A percentile compares a stretch with the other conserved stretches of the same genome.
These are phyloP conservation scores for Metschnikowia hibisci DNA, from an alignment of 805 yeast species.

Conservation along the genomic window DNA sequence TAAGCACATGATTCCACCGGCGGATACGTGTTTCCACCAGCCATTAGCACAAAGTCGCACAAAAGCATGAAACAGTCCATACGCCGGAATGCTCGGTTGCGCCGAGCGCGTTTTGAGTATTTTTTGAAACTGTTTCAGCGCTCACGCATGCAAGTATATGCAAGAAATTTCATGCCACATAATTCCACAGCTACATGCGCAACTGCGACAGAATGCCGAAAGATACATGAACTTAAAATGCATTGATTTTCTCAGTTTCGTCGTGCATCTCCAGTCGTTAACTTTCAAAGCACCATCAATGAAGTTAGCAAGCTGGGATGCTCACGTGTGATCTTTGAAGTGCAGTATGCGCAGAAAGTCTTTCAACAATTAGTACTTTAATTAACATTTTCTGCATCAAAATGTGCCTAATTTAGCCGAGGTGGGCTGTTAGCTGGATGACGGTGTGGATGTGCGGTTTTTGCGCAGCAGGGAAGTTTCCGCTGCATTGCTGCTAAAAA, in stretches of 20 bases:
- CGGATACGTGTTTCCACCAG: neutral
- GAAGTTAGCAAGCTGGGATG: no score
- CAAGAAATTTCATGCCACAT: neutral
- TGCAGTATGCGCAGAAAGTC: neutral
- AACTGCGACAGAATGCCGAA: no score
- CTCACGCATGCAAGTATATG: neutral
- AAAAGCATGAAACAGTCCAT: neutral
- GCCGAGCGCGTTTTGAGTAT: neutral
- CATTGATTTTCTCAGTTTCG: no score
- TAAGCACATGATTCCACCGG: neutral
- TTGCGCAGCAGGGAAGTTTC: slow-evolving; percentile 1
- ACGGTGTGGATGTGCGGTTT: neutral
- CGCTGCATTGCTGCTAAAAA: neutral
- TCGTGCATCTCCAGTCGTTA: no score
- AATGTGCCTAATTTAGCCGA: slow-evolving; percentile 4
- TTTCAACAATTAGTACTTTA: neutral
- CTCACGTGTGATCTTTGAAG: no score
- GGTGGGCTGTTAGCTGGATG: neutral
- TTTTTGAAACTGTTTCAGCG: neutral
- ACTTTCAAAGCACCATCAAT: no score
- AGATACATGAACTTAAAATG: no score
- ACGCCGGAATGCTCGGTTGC: neutral
- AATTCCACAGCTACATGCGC: neutral
- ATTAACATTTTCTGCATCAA: neutral
- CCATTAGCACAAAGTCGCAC: neutral